Evolutionary conservation across 371 early-diverging fungal genomes (phyloP).

Genomic region (Mucor circinelloides): DNA sequence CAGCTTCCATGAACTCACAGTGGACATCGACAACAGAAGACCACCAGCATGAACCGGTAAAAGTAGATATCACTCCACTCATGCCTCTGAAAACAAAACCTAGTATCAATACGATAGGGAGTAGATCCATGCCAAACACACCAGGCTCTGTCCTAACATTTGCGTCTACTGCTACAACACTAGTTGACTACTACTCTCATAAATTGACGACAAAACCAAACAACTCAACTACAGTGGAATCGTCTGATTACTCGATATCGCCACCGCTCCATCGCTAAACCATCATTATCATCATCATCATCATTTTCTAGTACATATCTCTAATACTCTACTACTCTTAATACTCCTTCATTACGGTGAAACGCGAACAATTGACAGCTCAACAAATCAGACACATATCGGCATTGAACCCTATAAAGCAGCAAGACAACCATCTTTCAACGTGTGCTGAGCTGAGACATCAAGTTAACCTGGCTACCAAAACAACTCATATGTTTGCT

Average conservation of each 20-base stretch:
- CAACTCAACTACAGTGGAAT: not conserved
- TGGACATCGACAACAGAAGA: constrained; percentile 20
- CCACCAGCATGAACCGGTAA: not conserved
- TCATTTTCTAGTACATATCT: not conserved
- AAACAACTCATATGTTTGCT: no score
- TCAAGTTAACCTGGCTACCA: no score
- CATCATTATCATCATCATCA: not conserved
- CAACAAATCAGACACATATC: no score
- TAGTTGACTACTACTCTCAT: constrained; percentile 26
- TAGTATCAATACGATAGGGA: constrained; percentile 21
- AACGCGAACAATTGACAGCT: no score
- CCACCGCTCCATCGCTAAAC: not conserved
- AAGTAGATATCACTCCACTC: constrained; percentile 7
- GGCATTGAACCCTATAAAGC: no score
- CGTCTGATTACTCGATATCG: constrained; percentile 4
- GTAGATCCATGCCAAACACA: constrained; percentile 25
- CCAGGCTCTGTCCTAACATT: constrained; percentile 45
- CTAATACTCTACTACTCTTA: not conserved
- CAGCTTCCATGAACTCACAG: constrained; percentile 12
- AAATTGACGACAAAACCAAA: constrained; percentile 3
- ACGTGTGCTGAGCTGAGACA: no score
- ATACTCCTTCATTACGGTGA: no score
- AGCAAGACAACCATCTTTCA: no score
- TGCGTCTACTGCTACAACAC: constrained; percentile 37
- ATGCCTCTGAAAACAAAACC: constrained; percentile 35